These are phyloP conservation scores for Mortierella sp. DNA, from an alignment of 371 early-diverging fungal genomes.

Conservation along the genomic window DNA sequence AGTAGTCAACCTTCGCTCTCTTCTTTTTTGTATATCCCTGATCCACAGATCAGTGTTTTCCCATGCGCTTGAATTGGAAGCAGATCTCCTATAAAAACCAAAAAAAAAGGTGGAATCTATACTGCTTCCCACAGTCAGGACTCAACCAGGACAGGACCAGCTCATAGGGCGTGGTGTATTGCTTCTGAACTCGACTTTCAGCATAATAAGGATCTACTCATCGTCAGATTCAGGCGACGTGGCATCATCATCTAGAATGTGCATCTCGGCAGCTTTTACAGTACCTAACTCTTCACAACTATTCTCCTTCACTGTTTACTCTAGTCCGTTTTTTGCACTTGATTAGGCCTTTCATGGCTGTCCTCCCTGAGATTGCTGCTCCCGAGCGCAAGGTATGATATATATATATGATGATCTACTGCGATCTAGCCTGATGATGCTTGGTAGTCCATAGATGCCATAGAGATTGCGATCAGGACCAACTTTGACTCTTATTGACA, in stretches of 20 bases:
- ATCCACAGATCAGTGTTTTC: slow-evolving; percentile 1
- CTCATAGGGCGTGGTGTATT: background rate
- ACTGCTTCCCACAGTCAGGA: background rate
- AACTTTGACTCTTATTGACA: background rate
- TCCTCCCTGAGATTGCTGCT: slow-evolving; percentile 97
- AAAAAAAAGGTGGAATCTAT: background rate
- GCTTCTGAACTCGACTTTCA: background rate
- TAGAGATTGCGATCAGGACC: background rate
- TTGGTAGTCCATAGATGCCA: background rate
- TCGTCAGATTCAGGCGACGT: background rate
- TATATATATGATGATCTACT: background rate
- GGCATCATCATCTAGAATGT: slow-evolving; percentile 5
- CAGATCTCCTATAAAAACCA: background rate
- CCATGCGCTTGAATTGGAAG: background rate
- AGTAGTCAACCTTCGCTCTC: slow-evolving; percentile 15
- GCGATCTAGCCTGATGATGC: background rate
- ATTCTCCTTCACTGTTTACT: background rate
- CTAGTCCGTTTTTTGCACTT: slow-evolving; percentile 95
- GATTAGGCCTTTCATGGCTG: slow-evolving; percentile 98
- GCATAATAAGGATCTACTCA: background rate
- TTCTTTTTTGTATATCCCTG: background rate
- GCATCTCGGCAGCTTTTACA: background rate
- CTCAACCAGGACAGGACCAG: background rate
- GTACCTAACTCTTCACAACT: background rate
- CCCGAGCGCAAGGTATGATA: slow-evolving; percentile 93